Evolutionary conservation across 202 grass and related monocot genomes (phyloP).

Genomic region (Schoenoplectus tabernaemontani): DNA sequence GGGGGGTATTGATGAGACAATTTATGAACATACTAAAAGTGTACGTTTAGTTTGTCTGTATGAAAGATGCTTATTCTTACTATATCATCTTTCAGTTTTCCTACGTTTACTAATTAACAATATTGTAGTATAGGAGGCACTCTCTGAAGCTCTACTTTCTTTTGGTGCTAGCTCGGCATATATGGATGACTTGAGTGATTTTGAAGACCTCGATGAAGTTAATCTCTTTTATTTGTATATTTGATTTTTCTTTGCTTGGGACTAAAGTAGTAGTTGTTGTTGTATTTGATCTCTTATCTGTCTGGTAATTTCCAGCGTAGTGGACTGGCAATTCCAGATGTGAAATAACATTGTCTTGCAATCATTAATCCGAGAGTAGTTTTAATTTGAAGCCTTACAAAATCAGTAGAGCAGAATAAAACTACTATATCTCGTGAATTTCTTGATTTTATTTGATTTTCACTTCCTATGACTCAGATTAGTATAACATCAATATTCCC

Average conservation of each 20-base stretch:
- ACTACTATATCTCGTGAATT: too few relatives aligned
- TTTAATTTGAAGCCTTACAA: too few relatives aligned
- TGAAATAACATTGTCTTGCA: neutral
- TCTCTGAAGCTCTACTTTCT: constrained; percentile 66
- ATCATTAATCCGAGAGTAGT: neutral
- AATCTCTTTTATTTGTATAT: too few relatives aligned
- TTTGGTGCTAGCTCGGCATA: constrained; percentile 71
- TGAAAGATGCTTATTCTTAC: neutral
- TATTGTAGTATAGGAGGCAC: constrained; percentile 41
- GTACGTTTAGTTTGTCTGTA: neutral
- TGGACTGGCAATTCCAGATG: neutral
- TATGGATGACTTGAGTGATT: too few relatives aligned
- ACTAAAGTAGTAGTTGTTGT: too few relatives aligned
- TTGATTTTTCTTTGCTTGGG: too few relatives aligned
- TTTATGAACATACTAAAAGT: neutral
- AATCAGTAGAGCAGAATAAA: too few relatives aligned
- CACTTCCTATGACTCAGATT: constrained; percentile 31
- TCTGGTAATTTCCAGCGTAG: neutral
- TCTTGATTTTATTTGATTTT: constrained; percentile 13
- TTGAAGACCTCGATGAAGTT: too few relatives aligned
- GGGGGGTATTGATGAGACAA: neutral
- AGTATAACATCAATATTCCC: constrained; percentile 52
- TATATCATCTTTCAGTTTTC: neutral
- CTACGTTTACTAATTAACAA: constrained; percentile 10
- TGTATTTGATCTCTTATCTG: neutral